These are phyloP conservation scores for Umbelopsis sp. DNA, from an alignment of 371 early-diverging fungal species.

Conservation along the genomic window DNA sequence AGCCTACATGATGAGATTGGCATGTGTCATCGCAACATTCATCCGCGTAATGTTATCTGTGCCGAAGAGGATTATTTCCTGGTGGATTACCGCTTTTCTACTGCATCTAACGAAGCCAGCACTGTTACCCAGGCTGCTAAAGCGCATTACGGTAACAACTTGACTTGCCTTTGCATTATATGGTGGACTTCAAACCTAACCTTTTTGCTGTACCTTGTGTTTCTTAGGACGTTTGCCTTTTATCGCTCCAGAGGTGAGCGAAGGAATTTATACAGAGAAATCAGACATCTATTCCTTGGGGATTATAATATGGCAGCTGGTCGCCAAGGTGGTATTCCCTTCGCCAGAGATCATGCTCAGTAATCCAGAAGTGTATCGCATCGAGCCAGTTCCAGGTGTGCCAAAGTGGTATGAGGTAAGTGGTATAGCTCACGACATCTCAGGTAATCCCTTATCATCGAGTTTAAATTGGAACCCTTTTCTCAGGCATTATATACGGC, in stretches of 20 bases:
- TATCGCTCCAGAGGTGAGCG: slow-evolving; percentile 51
- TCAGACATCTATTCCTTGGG: slow-evolving; percentile 52
- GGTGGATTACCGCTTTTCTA: slow-evolving; percentile 53
- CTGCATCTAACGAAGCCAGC: slow-evolving; percentile 42
- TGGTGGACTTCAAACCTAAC: too few species aligned
- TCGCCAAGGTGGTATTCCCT: slow-evolving; percentile 53
- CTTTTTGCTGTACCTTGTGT: too few species aligned
- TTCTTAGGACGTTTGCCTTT: slow-evolving; percentile 39
- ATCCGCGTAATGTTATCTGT: slow-evolving; percentile 49
- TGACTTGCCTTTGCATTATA: too few species aligned
- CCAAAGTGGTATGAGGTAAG: slow-evolving; percentile 44
- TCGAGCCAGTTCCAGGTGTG: slow-evolving; percentile 43
- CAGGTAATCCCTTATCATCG: neutral
- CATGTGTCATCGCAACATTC: slow-evolving; percentile 51
- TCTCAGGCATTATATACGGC: slow-evolving; percentile 31
- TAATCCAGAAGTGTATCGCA: slow-evolving; percentile 35
- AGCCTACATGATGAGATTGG: slow-evolving; percentile 46
- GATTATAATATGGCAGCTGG: slow-evolving; percentile 52
- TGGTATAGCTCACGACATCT: neutral
- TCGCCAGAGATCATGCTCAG: slow-evolving; percentile 45
- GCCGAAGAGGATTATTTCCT: slow-evolving; percentile 53
- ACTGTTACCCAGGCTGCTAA: slow-evolving; percentile 48
- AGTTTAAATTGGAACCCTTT: neutral
- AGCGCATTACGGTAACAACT: slow-evolving; percentile 39
- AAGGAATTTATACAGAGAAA: slow-evolving; percentile 50